These are phyloP conservation scores for Xylariaceae sp. DNA, from an alignment of 2,329 filamentous ascomycete genomes.

Conservation along the genomic window DNA sequence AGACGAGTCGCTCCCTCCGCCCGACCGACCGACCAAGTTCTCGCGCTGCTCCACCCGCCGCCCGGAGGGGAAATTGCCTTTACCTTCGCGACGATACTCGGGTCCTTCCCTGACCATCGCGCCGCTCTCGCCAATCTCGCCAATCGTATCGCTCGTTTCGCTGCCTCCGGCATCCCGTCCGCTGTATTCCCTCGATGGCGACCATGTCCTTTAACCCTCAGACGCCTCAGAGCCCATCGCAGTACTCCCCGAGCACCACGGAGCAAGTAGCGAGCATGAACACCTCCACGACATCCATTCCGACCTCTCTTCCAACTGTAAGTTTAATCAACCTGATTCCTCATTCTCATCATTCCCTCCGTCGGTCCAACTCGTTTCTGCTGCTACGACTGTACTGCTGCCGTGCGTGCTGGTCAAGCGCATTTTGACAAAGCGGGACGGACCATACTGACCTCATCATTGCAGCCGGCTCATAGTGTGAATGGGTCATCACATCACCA, in stretches of 20 bases:
- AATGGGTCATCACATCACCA: constrained; percentile 23
- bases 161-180: constrained; percentile 6
- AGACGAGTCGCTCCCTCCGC: too few species aligned
- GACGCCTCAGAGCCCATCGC: constrained; percentile 60
- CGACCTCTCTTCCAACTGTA: constrained; percentile 48
- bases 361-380: too few species aligned
- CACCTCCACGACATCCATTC: constrained; percentile 43
- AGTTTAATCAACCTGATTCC: too few species aligned
- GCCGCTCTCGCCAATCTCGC: constrained; percentile 8
- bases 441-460: constrained; percentile 9
- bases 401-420: too few species aligned
- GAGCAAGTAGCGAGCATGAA: constrained; percentile 44
- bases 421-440: too few species aligned
- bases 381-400: too few species aligned
- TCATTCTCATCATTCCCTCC: too few species aligned
- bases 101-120: too few species aligned
- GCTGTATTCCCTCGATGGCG: constrained; percentile 27
- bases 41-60: too few species aligned
- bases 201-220: constrained; percentile 61
- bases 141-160: constrained; percentile 7
- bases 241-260: constrained; percentile 49
- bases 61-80: too few species aligned
- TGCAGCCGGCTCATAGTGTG: constrained; percentile 23
- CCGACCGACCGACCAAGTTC: too few species aligned
- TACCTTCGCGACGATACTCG: too few species aligned